phyloP scores from a whole-genome alignment of 257 asterid species.

The Solanum commersonii region DNA sequence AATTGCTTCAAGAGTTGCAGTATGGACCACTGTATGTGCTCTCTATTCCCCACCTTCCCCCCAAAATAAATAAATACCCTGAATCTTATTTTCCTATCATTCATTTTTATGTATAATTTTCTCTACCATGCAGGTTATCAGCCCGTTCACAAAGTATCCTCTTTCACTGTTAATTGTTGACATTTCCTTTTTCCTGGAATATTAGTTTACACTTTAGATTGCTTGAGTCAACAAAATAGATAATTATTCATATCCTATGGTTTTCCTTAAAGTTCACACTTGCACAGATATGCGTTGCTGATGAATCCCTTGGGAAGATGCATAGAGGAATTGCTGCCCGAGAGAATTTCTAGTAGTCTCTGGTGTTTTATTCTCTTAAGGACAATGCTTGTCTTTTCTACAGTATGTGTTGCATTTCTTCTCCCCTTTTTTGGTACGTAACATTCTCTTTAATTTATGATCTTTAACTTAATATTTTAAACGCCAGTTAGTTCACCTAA shows the following conservation, averaged over 20 bases:
- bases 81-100: neutral
- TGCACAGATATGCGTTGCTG: conserved; percentile 52
- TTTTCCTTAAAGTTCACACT: conserved; percentile 36
- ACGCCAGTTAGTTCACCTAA: neutral
- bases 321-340: conserved; percentile 68
- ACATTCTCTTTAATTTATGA: neutral
- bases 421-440: conserved; percentile 72
- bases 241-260: neutral
- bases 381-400: conserved; percentile 55
- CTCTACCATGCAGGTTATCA: conserved; percentile 53
- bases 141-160: conserved; percentile 90
- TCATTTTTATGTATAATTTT: neutral
- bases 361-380: conserved; percentile 61
- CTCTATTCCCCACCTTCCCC: neutral
- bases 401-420: conserved; percentile 58
- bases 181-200: neutral
- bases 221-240: neutral
- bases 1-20: conserved; percentile 48
- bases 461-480: neutral
- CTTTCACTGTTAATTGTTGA: neutral
- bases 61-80: neutral
- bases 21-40: conserved; percentile 72
- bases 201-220: neutral
- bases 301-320: conserved; percentile 75
- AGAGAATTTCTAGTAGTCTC: conserved; percentile 22